Conservation (phyloP, 1,284 basidiomycete genomes). For the Macrocystidia cucumis region DNA sequence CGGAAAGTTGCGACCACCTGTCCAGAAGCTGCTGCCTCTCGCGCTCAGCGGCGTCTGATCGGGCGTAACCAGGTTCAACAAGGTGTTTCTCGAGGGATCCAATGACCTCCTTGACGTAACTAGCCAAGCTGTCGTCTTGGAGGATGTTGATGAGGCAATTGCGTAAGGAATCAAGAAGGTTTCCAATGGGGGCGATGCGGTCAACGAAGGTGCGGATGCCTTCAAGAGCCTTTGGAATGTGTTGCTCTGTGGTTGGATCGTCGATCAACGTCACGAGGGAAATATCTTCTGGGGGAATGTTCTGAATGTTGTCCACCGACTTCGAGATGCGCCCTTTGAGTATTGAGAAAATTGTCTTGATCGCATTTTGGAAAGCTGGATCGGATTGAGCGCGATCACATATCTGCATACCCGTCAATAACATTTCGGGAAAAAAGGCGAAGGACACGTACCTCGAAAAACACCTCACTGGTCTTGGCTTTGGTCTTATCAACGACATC, state of each 20-base stretch:
- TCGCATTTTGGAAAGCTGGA: conserved; percentile 42
- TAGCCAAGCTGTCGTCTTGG: conserved; percentile 33
- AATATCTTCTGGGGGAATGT: conserved; percentile 28
- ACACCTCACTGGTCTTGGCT: conserved; percentile 37
- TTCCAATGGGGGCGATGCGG: conserved; percentile 36
- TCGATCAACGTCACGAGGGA: conserved; percentile 47
- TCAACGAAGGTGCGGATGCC: conserved; percentile 33
- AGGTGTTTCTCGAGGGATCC: conserved; percentile 35
- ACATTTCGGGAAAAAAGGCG: neutral
- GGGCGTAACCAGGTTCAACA: conserved; percentile 40
- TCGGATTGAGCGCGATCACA: conserved; percentile 56
- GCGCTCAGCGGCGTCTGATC: conserved; percentile 33
- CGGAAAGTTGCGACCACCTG: conserved; percentile 41
- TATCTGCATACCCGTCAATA: conserved; percentile 29
- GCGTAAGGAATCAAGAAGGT: conserved; percentile 26
- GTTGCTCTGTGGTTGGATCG: conserved; percentile 44
- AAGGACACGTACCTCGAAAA: conserved; percentile 33
- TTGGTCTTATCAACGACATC: conserved; percentile 34
- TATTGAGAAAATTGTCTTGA: conserved; percentile 48
- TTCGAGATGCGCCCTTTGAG: conserved; percentile 49
- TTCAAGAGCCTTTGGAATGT: conserved; percentile 36
- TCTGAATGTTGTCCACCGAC: conserved; percentile 28
- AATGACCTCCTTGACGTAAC: conserved; percentile 41
- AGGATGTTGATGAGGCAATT: conserved; percentile 34
- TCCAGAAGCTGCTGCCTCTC: conserved; percentile 33